A percentile compares a stretch with the other conserved stretches of the same genome.
Conservation (phyloP, 2,329 filamentous ascomycete genomes). For the Waltergamsia citrina region DNA sequence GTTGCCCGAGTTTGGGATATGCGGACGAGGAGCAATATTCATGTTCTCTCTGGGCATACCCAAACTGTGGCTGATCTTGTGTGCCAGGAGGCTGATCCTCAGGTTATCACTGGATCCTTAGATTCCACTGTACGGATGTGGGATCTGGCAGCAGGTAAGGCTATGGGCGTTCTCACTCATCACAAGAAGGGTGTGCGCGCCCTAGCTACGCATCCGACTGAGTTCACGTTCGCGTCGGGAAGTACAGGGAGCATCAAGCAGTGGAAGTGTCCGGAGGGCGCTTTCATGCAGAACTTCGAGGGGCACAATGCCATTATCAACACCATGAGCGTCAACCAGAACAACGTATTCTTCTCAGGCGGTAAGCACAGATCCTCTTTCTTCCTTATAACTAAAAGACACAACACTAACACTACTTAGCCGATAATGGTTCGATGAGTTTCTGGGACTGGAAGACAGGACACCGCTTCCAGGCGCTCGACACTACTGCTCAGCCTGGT, state of each 20-base stretch:
- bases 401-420: slow-evolving; percentile 11
- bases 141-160: slow-evolving; percentile 93
- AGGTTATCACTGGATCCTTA: slow-evolving; percentile 87
- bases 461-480: slow-evolving; percentile 78
- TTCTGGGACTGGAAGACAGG: slow-evolving; percentile 99
- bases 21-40: slow-evolving; percentile 90
- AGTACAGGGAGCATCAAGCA: slow-evolving; percentile 95
- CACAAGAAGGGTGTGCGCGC: slow-evolving; percentile 96
- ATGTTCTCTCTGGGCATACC: slow-evolving; percentile 86
- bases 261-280: slow-evolving; percentile 96
- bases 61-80: slow-evolving; percentile 81
- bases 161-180: slow-evolving; percentile 91
- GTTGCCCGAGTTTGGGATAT: slow-evolving; percentile 98
- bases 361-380: slow-evolving; percentile 25
- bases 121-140: slow-evolving; percentile 87
- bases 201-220: slow-evolving; percentile 74
- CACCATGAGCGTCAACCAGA: slow-evolving; percentile 83
- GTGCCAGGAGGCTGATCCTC: slow-evolving; percentile 93
- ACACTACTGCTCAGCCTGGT: slow-evolving; percentile 89
- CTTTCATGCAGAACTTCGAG: slow-evolving; percentile 98
- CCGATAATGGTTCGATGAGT: slow-evolving; percentile 89
- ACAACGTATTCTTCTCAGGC: slow-evolving; percentile 90
- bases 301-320: slow-evolving; percentile 97
- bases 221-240: slow-evolving; percentile 93
- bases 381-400: slow-evolving; percentile 2